These are phyloP conservation scores for Neonectria punicea DNA, from an alignment of 2,329 filamentous ascomycete genomes.

Conservation along the genomic window DNA sequence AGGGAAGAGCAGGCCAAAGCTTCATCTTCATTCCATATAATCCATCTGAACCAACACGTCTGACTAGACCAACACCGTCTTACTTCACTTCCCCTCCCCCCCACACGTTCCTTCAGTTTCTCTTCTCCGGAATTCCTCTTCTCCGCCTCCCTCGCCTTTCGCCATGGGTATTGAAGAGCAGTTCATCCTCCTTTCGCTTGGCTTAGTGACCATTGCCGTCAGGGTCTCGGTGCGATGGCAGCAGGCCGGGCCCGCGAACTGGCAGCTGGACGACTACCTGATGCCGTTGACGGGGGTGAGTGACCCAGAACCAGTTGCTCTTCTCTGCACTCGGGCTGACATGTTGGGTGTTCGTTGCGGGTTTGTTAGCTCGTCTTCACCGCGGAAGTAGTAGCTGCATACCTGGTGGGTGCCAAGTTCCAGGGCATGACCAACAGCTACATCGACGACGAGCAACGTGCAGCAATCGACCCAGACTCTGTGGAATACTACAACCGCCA, in stretches of 20 bases:
- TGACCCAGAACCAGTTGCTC: not conserved
- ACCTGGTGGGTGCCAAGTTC: slow-evolving; percentile 37
- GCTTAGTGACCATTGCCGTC: slow-evolving; percentile 30
- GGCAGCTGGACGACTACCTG: slow-evolving; percentile 36
- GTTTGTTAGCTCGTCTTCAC: slow-evolving; percentile 31
- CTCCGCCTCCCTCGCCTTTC: not conserved
- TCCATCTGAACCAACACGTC: not conserved
- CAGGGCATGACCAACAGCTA: slow-evolving; percentile 36
- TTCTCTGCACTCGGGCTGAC: not conserved
- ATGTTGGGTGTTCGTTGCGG: slow-evolving; percentile 2
- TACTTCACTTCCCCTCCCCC: not conserved
- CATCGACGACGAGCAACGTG: slow-evolving; percentile 32
- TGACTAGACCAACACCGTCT: not conserved
- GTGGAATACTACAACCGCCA: slow-evolving; percentile 37
- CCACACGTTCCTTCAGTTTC: not conserved
- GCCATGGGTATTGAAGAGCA: slow-evolving; percentile 38
- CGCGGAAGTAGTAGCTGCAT: slow-evolving; percentile 35
- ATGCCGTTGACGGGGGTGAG: slow-evolving; percentile 39
- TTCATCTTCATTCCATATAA: not conserved
- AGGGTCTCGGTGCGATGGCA: slow-evolving; percentile 30
- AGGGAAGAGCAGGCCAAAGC: not conserved
- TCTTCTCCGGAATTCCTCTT: not conserved
- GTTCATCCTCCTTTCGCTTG: slow-evolving; percentile 34
- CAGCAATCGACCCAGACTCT: slow-evolving; percentile 23
- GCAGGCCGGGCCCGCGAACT: slow-evolving; percentile 27